These are phyloP conservation scores for Plantago major DNA, from an alignment of 257 asterid species.

Conservation along the genomic window DNA sequence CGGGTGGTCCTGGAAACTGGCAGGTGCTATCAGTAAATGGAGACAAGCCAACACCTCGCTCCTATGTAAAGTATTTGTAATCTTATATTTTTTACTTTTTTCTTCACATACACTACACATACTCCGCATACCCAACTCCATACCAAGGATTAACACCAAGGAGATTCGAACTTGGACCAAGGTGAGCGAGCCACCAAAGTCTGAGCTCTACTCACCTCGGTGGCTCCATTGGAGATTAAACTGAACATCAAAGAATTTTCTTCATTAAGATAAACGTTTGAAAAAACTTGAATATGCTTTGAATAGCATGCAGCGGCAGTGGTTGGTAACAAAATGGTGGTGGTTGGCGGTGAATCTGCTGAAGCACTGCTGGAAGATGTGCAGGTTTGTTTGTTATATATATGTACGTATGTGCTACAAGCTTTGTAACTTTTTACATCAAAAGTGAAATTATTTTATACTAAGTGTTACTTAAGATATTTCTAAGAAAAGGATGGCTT, in stretches of 20 bases:
- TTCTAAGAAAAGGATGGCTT: background rate
- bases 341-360: slow-evolving; percentile 96
- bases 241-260: background rate
- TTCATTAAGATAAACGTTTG: slow-evolving; percentile 14
- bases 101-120: no score
- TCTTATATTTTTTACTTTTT: slow-evolving; percentile 9
- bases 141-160: no score
- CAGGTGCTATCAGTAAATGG: slow-evolving; percentile 82
- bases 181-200: no score
- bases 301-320: slow-evolving; percentile 97
- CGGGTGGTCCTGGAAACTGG: slow-evolving; percentile 94
- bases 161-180: no score
- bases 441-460: background rate
- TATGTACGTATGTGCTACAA: background rate
- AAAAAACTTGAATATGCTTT: slow-evolving; percentile 20
- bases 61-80: slow-evolving; percentile 46
- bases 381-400: slow-evolving; percentile 47
- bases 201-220: no score
- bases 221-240: no score
- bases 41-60: slow-evolving; percentile 87
- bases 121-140: no score
- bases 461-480: background rate
- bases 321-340: slow-evolving; percentile 90
- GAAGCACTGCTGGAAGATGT: slow-evolving; percentile 85
- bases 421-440: no score